A percentile compares a stretch with the other conserved stretches of the same genome.
Conservation (phyloP, 1,139 yeast species). For the Barnettozyma hawaiiensis region DNA sequence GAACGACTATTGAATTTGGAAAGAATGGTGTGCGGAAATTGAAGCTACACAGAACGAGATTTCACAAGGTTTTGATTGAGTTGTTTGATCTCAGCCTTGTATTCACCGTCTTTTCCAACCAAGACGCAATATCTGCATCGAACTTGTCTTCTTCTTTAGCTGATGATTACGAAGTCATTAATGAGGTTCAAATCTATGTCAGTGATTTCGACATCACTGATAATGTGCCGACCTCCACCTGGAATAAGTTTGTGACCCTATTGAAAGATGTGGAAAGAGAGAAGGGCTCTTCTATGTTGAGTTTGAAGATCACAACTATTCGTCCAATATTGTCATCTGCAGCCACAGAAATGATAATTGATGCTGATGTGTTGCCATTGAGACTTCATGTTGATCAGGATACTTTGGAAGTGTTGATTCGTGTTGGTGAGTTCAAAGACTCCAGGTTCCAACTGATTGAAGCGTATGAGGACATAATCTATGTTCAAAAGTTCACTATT, state of each 20-base stretch:
- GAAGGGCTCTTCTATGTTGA: constrained; percentile 60
- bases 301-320: constrained; percentile 48
- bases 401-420: constrained; percentile 71
- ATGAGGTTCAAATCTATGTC: constrained; percentile 39
- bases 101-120: constrained; percentile 40
- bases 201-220: constrained; percentile 63
- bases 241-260: constrained; percentile 80
- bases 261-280: constrained; percentile 65
- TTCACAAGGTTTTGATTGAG: constrained; percentile 57
- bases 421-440: constrained; percentile 81
- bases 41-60: constrained; percentile 57
- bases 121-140: constrained; percentile 35
- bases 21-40: constrained; percentile 35
- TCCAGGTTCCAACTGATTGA: constrained; percentile 55
- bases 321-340: constrained; percentile 61
- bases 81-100: constrained; percentile 47
- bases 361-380: constrained; percentile 60
- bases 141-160: constrained; percentile 12
- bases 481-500: constrained; percentile 63
- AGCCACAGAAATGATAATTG: constrained; percentile 62
- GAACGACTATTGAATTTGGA: constrained; percentile 19
- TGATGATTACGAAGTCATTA: constrained; percentile 41
- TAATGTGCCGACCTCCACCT: constrained; percentile 80
- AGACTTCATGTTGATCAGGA: constrained; percentile 90
- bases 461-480: constrained; percentile 52